Base-by-base conservation (phyloP, 2,329 filamentous ascomycete genomes). In the Juglanconis juglandina region DNA sequence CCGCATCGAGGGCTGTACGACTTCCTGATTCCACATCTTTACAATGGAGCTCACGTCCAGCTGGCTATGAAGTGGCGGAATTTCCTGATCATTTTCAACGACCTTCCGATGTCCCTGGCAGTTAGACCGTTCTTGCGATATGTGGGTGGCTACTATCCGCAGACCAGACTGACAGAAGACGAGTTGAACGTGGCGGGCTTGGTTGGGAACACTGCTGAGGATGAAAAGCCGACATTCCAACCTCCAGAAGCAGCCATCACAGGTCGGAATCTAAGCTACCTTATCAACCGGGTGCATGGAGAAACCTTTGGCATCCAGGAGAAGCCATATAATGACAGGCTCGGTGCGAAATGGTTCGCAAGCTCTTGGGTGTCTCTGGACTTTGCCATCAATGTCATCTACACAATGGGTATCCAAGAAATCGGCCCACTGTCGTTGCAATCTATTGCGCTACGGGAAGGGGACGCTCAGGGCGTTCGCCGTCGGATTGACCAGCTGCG, bases 321-420 rank as follows among this genome's bases (percentile, higher is more conserved):
- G 41, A 85, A 81, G 62, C 73, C 75, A 8, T 83, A 86, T 64
- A 88, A 84, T 68, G 91, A 95, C 71, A 75, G 78, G 0, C 81
- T 96, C 35, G 88, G 90, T 17, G 89, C 92, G n/a, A 84, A 87
- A 64, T 86, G 92, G 76, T 93, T 96, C 70, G 92, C 92, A 9
- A 87, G 80, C 60, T 76, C 76, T 17, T 89, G 90, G 72, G 81
- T 95, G 30, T 84, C 87, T 1, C 78, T 92, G 9, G 86, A 93
- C 59, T 83, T 88, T 65, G 85, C 91, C 33, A 85, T 96, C 58
- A 83, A 83, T 39, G 81, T 90, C 6, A 77, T 95, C 17, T 80
- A 83, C 59, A 85, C 89, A 67, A 83, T 96, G 55, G 90, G 90
- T 2, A 77, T 96, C 5, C 79, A 85, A 52, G 77, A 80, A 41